Percentiles rank a stretch among this genome's conserved stretches.
Conservation (phyloP, 495 filamentous ascomycete species). For the Podospora pseudocomata region DNA sequence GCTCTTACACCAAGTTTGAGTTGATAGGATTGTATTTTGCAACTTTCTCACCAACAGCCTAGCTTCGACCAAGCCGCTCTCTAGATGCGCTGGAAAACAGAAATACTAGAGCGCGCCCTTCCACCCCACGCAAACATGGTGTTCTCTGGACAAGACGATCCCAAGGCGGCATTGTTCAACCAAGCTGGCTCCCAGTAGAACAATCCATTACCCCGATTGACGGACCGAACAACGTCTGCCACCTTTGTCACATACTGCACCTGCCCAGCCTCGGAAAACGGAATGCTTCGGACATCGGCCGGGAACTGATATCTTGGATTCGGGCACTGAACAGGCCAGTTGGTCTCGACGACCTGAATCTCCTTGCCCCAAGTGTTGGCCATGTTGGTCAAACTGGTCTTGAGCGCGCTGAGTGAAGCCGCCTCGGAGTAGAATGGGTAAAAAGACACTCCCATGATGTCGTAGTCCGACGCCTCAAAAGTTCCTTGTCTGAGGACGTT, state of each 20-base stretch:
- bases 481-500: conserved; percentile 51
- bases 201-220: conserved; percentile 51
- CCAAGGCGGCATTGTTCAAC: conserved; percentile 60
- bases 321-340: conserved; percentile 63
- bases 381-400: conserved; percentile 56
- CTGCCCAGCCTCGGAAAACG: conserved; percentile 60
- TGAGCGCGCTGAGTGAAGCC: conserved; percentile 55
- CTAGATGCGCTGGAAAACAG: conserved; percentile 31
- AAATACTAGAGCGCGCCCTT: conserved; percentile 32
- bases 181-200: conserved; percentile 74
- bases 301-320: conserved; percentile 55
- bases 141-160: conserved; percentile 48
- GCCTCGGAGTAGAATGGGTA: conserved; percentile 62
- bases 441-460: conserved; percentile 67
- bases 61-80: neutral
- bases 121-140: conserved; percentile 42
- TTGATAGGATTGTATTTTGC: neutral
- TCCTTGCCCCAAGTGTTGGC: conserved; percentile 56
- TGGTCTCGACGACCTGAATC: conserved; percentile 61
- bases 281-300: conserved; percentile 52
- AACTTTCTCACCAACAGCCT: neutral
- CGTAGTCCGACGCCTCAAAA: conserved; percentile 55
- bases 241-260: conserved; percentile 52
- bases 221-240: conserved; percentile 49
- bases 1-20: neutral